Evolutionary conservation across 805 yeast species (phyloP).

Genomic region (Vanderwaltozyma verrucispora): DNA sequence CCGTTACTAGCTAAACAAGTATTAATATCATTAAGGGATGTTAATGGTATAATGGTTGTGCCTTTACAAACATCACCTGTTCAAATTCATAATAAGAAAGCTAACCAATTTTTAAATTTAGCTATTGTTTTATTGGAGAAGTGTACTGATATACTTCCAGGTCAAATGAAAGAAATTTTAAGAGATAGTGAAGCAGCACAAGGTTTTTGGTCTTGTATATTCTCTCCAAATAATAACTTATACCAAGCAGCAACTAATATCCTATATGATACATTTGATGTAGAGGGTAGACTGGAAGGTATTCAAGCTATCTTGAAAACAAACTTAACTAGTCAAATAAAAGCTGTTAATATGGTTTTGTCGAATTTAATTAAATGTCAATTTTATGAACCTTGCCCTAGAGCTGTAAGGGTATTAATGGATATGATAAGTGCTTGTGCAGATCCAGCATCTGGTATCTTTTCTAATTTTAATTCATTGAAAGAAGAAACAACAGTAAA

Average conservation of each 20-base stretch:
- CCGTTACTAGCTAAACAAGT: slow-evolving; percentile 24
- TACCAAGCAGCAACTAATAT: slow-evolving; percentile 65
- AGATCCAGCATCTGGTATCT: slow-evolving; percentile 57
- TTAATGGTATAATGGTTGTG: slow-evolving; percentile 25
- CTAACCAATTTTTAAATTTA: slow-evolving; percentile 20
- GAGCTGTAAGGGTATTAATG: slow-evolving; percentile 62
- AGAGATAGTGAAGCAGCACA: slow-evolving; percentile 34
- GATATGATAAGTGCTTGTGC: slow-evolving; percentile 56
- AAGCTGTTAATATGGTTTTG: slow-evolving; percentile 39
- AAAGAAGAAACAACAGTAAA: slow-evolving; percentile 17
- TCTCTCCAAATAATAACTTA: slow-evolving; percentile 47
- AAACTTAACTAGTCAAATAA: slow-evolving; percentile 37
- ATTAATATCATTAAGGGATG: slow-evolving; percentile 22
- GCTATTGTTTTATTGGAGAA: slow-evolving; percentile 31
- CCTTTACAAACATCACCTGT: slow-evolving; percentile 12
- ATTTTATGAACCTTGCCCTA: slow-evolving; percentile 63
- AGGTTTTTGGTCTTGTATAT: slow-evolving; percentile 69
- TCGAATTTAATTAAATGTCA: slow-evolving; percentile 35
- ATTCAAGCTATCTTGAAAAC: slow-evolving; percentile 42
- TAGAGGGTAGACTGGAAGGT: slow-evolving; percentile 70
- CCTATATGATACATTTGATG: slow-evolving; percentile 68
- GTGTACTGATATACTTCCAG: slow-evolving; percentile 32
- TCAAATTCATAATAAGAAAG: slow-evolving; percentile 20
- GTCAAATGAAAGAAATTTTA: slow-evolving; percentile 32
- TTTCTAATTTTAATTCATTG: slow-evolving; percentile 24